These are phyloP conservation scores for Fusarium sp. DNA, from an alignment of 2,329 filamentous ascomycete species.

Conservation along the genomic window DNA sequence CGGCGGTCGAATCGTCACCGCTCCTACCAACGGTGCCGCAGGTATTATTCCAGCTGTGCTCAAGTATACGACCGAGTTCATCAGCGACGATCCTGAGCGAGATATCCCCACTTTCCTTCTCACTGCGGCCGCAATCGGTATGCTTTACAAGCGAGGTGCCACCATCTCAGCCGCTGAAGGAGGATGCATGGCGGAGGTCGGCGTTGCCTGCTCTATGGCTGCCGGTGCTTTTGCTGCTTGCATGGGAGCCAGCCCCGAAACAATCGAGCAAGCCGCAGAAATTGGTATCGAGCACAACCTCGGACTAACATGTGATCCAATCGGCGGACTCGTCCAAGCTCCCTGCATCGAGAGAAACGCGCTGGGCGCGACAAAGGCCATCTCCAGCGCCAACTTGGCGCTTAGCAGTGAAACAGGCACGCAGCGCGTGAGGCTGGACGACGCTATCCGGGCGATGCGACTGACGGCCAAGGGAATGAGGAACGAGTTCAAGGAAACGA, in stretches of 20 bases:
- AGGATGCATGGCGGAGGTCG: slow-evolving; percentile 64
- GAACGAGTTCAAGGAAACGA: slow-evolving; percentile 64
- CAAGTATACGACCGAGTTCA: slow-evolving; percentile 61
- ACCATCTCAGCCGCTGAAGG: slow-evolving; percentile 63
- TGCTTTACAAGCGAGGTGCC: slow-evolving; percentile 63
- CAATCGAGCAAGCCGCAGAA: slow-evolving; percentile 61
- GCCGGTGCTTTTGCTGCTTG: slow-evolving; percentile 61
- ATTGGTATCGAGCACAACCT: slow-evolving; percentile 64
- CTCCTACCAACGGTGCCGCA: slow-evolving; percentile 61
- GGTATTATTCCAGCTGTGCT: slow-evolving; percentile 62
- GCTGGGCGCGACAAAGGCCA: slow-evolving; percentile 61
- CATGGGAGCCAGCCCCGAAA: slow-evolving; percentile 61
- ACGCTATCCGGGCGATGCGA: slow-evolving; percentile 61
- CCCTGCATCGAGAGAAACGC: slow-evolving; percentile 63
- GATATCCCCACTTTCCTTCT: slow-evolving; percentile 60
- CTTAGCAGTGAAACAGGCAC: slow-evolving; percentile 57
- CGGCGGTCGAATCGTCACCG: slow-evolving; percentile 61
- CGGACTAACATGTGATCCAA: slow-evolving; percentile 61
- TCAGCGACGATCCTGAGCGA: slow-evolving; percentile 60
- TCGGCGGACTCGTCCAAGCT: slow-evolving; percentile 60
- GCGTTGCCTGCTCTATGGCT: slow-evolving; percentile 62
- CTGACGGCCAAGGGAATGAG: slow-evolving; percentile 62
- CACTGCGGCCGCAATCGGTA: slow-evolving; percentile 60
- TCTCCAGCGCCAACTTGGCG: slow-evolving; percentile 60
- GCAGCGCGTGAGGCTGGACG: slow-evolving; percentile 60